Percentiles rank a stretch among this genome's conserved stretches.
phyloP scores from a whole-genome alignment of 257 asterid species.

The Solanum gracilifrons region DNA sequence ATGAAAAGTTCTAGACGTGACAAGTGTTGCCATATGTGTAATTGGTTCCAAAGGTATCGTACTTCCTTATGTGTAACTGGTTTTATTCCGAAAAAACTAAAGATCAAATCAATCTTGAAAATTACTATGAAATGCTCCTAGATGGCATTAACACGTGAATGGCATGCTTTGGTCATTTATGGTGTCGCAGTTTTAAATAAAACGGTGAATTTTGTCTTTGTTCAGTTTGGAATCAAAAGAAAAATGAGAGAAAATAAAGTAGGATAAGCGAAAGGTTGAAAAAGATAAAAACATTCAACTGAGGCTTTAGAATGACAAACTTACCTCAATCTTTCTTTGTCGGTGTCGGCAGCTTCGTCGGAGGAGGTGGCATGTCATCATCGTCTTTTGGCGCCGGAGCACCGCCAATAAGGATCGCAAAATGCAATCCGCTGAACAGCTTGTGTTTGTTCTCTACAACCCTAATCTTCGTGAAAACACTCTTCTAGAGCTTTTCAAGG shows the following conservation, averaged over 20 bases:
- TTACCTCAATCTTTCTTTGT: constrained; percentile 23
- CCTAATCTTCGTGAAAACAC: constrained; percentile 7
- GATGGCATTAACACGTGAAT: background rate
- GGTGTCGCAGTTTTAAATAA: background rate
- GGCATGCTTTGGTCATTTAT: background rate
- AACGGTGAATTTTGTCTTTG: background rate
- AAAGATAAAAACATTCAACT: background rate
- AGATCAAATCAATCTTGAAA: background rate
- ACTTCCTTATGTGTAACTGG: too few relatives aligned
- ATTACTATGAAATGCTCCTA: background rate
- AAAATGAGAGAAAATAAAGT: background rate
- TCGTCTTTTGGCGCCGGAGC: background rate
- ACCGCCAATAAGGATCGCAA: constrained; percentile 40
- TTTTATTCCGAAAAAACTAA: background rate
- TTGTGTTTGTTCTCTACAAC: constrained; percentile 10
- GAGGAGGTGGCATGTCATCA: background rate
- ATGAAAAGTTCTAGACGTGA: too few relatives aligned
- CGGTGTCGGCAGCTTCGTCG: constrained; percentile 4
- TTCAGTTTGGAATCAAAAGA: background rate
- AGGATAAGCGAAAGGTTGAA: background rate
- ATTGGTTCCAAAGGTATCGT: too few relatives aligned
- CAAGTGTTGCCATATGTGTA: too few relatives aligned
- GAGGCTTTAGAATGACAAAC: constrained; percentile 18
- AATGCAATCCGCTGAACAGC: constrained; percentile 39
- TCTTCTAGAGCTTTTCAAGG: constrained; percentile 11